Conservation (phyloP, 306 rosid genomes). For the Canavalia gladiata region DNA sequence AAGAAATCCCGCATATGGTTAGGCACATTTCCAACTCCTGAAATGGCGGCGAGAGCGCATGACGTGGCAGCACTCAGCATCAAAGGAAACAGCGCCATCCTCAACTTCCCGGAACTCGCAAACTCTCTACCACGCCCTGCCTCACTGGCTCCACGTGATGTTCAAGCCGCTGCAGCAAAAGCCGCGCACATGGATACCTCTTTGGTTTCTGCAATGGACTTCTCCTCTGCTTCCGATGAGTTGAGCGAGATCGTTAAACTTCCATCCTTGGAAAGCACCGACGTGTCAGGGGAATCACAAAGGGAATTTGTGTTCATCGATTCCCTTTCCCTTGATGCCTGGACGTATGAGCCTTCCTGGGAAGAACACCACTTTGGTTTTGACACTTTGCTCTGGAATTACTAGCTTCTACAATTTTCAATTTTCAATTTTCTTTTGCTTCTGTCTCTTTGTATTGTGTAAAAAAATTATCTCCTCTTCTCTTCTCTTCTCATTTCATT, state of each 20-base stretch:
- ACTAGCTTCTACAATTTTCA: background rate
- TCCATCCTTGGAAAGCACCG: constrained; percentile 65
- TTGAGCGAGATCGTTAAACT: constrained; percentile 75
- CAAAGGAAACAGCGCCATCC: constrained; percentile 84
- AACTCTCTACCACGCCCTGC: constrained; percentile 82
- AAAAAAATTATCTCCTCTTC: background rate
- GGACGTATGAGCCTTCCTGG: constrained; percentile 78
- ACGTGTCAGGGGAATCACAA: constrained; percentile 48
- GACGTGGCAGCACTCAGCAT: constrained; percentile 96
- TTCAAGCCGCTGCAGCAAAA: constrained; percentile 88
- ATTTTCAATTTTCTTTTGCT: background rate
- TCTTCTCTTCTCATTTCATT: too few species aligned
- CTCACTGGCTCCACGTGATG: constrained; percentile 78
- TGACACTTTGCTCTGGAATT: background rate
- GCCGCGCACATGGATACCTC: constrained; percentile 80
- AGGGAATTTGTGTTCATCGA: constrained; percentile 76
- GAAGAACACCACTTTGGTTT: constrained; percentile 35
- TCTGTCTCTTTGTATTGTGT: background rate
- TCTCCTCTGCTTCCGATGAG: constrained; percentile 63
- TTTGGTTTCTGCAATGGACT: constrained; percentile 44
- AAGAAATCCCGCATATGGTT: constrained; percentile 99
- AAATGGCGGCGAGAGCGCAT: constrained; percentile 98
- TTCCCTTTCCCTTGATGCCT: constrained; percentile 57
- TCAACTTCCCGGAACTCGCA: constrained; percentile 82
- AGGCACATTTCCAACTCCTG: constrained; percentile 86